Conservation (phyloP, 768 basidiomycete genomes). For the Mycena polygramma region DNA sequence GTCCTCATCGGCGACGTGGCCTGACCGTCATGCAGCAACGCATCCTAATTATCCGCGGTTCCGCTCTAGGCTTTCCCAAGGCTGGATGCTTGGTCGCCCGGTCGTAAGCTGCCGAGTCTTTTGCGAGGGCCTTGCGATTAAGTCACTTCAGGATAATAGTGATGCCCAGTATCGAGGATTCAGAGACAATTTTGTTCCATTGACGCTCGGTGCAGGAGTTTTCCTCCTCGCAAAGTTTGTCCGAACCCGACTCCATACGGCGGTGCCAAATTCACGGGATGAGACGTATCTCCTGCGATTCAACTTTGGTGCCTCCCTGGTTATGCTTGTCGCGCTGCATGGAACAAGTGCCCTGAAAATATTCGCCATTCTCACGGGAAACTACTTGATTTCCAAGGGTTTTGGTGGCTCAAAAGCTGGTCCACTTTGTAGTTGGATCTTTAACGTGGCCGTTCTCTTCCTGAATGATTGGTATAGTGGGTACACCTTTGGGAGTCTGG, state of each 20-base stretch:
- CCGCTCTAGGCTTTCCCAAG: conserved; percentile 66
- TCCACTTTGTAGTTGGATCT: conserved; percentile 78
- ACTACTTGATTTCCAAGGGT: conserved; percentile 73
- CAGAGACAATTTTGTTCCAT: conserved; percentile 79
- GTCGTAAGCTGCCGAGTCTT: conserved; percentile 68
- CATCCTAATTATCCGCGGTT: conserved; percentile 83
- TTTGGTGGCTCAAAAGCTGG: conserved; percentile 57
- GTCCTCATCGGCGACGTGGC: conserved; percentile 20
- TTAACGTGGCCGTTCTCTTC: conserved; percentile 82
- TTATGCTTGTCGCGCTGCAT: conserved; percentile 82
- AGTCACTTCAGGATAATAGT: conserved; percentile 81
- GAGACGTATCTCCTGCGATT: conserved; percentile 64
- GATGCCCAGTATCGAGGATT: conserved; percentile 94
- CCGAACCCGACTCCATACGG: conserved; percentile 52
- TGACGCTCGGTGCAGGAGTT: conserved; percentile 60
- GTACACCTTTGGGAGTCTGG: conserved; percentile 73
- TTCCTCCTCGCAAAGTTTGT: conserved; percentile 70
- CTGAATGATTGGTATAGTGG: conserved; percentile 82
- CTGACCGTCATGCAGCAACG: conserved; percentile 58
- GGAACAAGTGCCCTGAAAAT: conserved; percentile 88
- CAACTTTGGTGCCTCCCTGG: conserved; percentile 68
- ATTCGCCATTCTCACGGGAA: conserved; percentile 73
- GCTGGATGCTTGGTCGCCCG: conserved; percentile 87
- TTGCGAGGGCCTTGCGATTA: conserved; percentile 17
- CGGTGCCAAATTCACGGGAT: conserved; percentile 40